phyloP scores from a whole-genome alignment of 31 red algal genomes.

The Odonthalia washingtoniensis region DNA sequence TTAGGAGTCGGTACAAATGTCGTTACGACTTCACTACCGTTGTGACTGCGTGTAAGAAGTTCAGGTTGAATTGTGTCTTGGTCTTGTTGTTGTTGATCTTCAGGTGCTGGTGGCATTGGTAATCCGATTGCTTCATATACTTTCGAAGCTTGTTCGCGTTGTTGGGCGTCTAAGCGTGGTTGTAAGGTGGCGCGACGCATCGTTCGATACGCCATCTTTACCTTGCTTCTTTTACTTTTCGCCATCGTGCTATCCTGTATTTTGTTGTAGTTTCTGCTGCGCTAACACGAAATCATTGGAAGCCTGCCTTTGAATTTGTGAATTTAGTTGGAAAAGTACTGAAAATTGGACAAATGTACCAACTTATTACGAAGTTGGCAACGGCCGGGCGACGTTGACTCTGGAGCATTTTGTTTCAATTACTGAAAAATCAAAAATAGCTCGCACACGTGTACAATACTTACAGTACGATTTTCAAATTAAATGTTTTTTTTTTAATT shows the following conservation, averaged over 20 bases:
- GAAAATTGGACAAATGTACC: too few species aligned
- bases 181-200: conserved; percentile 76
- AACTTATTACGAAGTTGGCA: too few species aligned
- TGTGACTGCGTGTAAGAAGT: conserved; percentile 55
- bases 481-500: too few species aligned
- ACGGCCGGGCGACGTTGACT: too few species aligned
- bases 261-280: too few species aligned
- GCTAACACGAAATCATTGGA: too few species aligned
- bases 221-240: conserved; percentile 80
- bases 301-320: too few species aligned
- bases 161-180: conserved; percentile 55
- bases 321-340: too few species aligned
- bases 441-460: too few species aligned
- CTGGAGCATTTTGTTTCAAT: too few species aligned
- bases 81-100: conserved; percentile 14
- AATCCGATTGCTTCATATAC: conserved; percentile 75
- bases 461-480: too few species aligned
- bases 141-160: conserved; percentile 66
- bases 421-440: too few species aligned
- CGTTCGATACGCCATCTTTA: conserved; percentile 81
- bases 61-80: background rate
- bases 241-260: conserved; percentile 59
- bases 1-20: conserved; percentile 81
- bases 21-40: conserved; percentile 71
- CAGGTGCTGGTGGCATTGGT: conserved; percentile 53